Percentiles rank a stretch among this genome's conserved stretches.
phyloP scores from a whole-genome alignment of 371 early-diverging fungal genomes.

The Phascolomyces articulosus region DNA sequence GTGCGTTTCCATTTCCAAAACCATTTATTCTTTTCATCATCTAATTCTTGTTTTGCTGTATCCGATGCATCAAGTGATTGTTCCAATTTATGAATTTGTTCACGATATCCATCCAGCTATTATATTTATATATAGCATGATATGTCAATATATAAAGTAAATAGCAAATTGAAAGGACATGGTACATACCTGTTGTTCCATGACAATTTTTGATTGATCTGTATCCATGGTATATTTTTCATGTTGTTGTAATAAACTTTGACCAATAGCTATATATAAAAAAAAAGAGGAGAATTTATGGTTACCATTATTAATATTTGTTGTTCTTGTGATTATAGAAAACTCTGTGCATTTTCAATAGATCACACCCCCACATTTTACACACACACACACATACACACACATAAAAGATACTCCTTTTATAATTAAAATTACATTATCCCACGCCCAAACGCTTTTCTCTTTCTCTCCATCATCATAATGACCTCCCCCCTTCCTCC shows the following conservation, averaged over 20 bases:
- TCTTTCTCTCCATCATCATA: too few species aligned
- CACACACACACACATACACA: too few species aligned
- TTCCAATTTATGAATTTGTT: constrained; percentile 25
- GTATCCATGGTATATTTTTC: constrained; percentile 38
- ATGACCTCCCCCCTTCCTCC: too few species aligned
- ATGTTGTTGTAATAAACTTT: constrained; percentile 41
- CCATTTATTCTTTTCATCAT: constrained; percentile 23
- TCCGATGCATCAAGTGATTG: constrained; percentile 29
- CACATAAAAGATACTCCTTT: too few species aligned
- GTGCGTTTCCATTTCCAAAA: constrained; percentile 43
- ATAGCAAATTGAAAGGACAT: constrained; percentile 5
- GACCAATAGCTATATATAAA: constrained; percentile 35
- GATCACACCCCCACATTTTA: too few species aligned
- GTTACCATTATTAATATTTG: background rate
- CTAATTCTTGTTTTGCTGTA: constrained; percentile 21
- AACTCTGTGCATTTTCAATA: too few species aligned
- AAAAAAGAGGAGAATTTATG: background rate
- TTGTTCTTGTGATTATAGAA: too few species aligned
- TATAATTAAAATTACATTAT: too few species aligned
- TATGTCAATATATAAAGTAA: constrained; percentile 11
- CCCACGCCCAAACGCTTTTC: too few species aligned
- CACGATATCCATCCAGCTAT: constrained; percentile 31
- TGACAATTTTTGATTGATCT: constrained; percentile 25
- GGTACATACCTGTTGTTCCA: constrained; percentile 33
- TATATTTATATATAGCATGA: background rate